Evolutionary conservation across 2,329 filamentous ascomycete genomes (phyloP).

Genomic region (Aspergillus flavus): DNA sequence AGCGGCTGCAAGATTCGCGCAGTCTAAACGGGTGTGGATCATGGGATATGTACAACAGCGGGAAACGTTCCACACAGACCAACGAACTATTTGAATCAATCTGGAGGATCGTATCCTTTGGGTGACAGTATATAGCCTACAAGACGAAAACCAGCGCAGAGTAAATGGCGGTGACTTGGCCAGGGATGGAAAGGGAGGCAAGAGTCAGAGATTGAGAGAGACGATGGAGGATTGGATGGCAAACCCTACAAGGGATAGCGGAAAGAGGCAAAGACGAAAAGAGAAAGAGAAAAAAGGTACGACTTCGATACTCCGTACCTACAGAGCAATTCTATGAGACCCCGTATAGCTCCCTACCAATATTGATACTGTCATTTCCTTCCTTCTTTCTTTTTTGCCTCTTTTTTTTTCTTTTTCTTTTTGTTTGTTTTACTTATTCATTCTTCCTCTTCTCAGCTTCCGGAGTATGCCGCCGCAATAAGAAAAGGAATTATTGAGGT

Average conservation of each 20-base stretch:
- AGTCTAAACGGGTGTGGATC: conserved; percentile 25
- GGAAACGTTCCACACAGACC: conserved; percentile 20
- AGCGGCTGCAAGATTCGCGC: conserved; percentile 23
- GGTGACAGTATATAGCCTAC: neutral
- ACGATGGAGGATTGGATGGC: neutral
- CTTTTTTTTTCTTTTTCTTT: neutral
- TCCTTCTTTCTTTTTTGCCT: neutral
- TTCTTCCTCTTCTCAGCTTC: neutral
- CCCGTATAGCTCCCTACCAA: neutral
- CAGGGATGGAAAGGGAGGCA: neutral
- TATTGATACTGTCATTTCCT: neutral
- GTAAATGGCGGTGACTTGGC: conserved; percentile 15
- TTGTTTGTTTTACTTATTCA: too few species aligned
- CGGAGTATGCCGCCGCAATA: conserved; percentile 1
- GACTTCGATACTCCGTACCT: neutral
- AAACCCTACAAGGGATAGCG: neutral
- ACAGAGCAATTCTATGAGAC: neutral
- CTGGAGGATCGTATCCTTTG: neutral
- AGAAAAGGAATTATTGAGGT: neutral
- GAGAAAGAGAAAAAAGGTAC: neutral
- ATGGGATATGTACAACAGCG: conserved; percentile 18
- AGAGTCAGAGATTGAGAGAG: neutral
- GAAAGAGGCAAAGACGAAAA: too few species aligned
- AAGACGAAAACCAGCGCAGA: neutral
- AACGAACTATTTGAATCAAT: conserved; percentile 3